Percentiles rank a stretch among this genome's conserved stretches.
These are phyloP conservation scores for Hymenoscyphus fructigenus DNA, from an alignment of 2,329 filamentous ascomycete genomes.

Conservation along the genomic window DNA sequence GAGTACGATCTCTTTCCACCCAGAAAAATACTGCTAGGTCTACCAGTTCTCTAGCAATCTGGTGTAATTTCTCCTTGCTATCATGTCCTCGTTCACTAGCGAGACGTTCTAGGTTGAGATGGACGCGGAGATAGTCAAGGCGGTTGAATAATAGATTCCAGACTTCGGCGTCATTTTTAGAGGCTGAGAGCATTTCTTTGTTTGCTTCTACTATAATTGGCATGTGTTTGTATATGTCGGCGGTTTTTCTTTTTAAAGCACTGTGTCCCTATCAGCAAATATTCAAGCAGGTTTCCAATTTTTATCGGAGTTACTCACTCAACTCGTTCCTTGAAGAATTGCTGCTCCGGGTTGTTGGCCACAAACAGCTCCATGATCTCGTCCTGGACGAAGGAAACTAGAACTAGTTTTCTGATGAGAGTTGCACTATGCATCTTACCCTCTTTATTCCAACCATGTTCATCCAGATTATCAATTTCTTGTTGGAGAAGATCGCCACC, in stretches of 20 bases:
- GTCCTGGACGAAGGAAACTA: constrained; percentile 18
- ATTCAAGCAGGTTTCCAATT: too few relatives aligned
- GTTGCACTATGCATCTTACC: constrained; percentile 37
- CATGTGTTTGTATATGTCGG: constrained; percentile 10
- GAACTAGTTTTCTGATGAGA: constrained; percentile 15
- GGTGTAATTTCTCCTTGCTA: constrained; percentile 18
- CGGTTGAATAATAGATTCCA: constrained; percentile 19
- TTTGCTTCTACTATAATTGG: constrained; percentile 13
- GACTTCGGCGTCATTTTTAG: constrained; percentile 3
- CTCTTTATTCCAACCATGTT: constrained; percentile 42
- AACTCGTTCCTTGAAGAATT: constrained; percentile 18
- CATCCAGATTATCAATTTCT: constrained; percentile 36
- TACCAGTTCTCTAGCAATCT: constrained; percentile 22
- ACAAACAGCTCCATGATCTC: constrained; percentile 25
- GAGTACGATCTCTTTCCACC: constrained; percentile 21
- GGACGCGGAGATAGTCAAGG: constrained; percentile 19
- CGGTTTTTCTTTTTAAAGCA: constrained; percentile 15
- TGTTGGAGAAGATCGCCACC: constrained; percentile 32
- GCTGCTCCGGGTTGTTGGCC: constrained; percentile 9
- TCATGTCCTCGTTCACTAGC: constrained; percentile 20
- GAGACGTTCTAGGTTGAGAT: constrained; percentile 23
- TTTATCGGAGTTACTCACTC: constrained; percentile 14
- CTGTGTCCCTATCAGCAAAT: constrained; percentile 4
- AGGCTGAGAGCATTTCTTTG: constrained; percentile 15
- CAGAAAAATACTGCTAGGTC: constrained; percentile 23